Evolutionary conservation across 306 rosid species (phyloP).

Genomic region (Styphnolobium japonicum): DNA sequence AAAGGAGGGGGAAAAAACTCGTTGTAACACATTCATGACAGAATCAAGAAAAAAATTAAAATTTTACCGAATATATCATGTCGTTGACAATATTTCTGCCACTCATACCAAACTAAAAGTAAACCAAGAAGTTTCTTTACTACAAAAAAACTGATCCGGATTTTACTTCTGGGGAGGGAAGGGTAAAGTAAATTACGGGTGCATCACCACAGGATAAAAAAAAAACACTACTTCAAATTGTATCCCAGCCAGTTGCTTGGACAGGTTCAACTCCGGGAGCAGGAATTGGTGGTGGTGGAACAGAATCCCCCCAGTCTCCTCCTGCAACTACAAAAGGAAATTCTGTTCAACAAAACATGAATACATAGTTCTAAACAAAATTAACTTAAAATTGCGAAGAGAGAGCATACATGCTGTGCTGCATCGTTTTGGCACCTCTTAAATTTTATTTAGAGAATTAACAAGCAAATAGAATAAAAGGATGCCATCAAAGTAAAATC

Average conservation of each 20-base stretch:
- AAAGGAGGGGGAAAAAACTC: no score
- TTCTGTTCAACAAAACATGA: neutral
- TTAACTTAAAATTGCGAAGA: neutral
- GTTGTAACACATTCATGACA: neutral
- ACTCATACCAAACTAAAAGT: neutral
- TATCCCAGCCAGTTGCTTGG: neutral
- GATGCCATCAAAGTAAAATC: neutral
- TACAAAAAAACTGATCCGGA: neutral
- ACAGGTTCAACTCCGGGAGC: neutral
- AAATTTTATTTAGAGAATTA: neutral
- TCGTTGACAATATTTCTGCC: neutral
- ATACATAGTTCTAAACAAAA: neutral
- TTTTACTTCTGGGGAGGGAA: neutral
- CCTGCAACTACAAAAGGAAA: neutral
- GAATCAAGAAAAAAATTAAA: neutral
- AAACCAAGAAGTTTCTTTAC: neutral
- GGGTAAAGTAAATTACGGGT: neutral
- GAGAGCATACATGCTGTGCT: neutral
- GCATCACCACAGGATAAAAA: neutral
- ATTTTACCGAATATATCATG: neutral
- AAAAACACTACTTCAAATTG: neutral
- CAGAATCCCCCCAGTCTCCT: slow-evolving; percentile 11
- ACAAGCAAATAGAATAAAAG: neutral
- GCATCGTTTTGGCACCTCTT: neutral
- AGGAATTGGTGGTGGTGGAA: neutral